Base-by-base conservation (phyloP, 1,284 basidiomycete species). In the Rhodotorula sp. region DNA sequence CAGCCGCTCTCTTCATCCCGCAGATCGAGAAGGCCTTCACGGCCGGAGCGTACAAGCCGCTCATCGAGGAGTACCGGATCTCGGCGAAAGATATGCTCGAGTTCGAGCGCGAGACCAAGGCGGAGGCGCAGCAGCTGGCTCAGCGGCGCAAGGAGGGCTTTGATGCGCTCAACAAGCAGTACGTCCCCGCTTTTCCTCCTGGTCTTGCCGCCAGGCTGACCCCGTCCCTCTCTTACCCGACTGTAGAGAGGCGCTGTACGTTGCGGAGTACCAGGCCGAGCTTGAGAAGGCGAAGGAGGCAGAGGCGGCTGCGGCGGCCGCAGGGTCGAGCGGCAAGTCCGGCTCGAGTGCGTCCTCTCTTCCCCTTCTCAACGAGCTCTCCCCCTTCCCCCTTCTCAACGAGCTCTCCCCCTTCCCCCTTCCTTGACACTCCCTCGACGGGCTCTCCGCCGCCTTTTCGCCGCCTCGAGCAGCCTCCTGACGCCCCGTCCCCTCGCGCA, bases 21-120 rank as follows among this genome's bases (percentile, higher is more conserved):
- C 50, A 88, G 85, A 79, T 87, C 12, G 86, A 88, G 78, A 85
- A 82, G 55, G 81, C 82, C 39, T 90, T 89, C 76, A 87, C 89
- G 73, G 83, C 86, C 0, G 89, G 89, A 37, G 83, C 83, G 64
- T 89, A 88, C 78, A 75, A 76, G 34, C 89, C 89, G 77, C 83
- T 87, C 80, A 86, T 87, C 39, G 65, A 79, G 64, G 59, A 75
- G 12, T 50, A 63, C 36, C 50, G 37, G 7, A 37, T 73, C 39
- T 67, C 65, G 15, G 72, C 68, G 1, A 57, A 67, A 44, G 58
- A 65, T 41, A 60, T 73, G n/a, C 62, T 66, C 44, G 72, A 66
- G 36, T 56, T 70, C 12, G 65, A 69, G 48, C 54, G 55, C 17
- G 21, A 37, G 25, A 65, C 62, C 7, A 51, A 53, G 21, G n/a